These are phyloP conservation scores for Candida germanica DNA, from an alignment of 805 yeast genomes.

Conservation along the genomic window DNA sequence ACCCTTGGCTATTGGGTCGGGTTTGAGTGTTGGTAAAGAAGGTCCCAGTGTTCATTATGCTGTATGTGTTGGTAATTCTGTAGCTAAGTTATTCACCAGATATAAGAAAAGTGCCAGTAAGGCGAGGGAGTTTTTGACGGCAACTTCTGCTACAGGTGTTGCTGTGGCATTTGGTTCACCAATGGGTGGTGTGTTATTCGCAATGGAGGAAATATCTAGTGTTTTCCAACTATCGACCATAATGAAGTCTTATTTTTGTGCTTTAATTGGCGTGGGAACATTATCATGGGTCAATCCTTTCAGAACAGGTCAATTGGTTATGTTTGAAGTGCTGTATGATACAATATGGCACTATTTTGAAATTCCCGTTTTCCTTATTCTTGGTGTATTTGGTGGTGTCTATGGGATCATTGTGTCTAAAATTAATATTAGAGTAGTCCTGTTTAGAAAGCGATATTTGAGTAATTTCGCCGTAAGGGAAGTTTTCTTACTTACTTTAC, in stretches of 20 bases:
- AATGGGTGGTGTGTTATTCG: conserved; percentile 91
- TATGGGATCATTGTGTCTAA: conserved; percentile 79
- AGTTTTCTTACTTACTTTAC: conserved; percentile 58
- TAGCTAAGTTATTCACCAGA: conserved; percentile 52
- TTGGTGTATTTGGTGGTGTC: conserved; percentile 90
- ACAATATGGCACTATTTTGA: conserved; percentile 85
- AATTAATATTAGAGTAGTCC: conserved; percentile 71
- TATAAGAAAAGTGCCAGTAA: conserved; percentile 46
- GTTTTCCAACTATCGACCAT: conserved; percentile 73
- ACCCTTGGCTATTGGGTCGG: conserved; percentile 91
- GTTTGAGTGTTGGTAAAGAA: conserved; percentile 92
- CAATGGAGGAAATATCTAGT: conserved; percentile 85
- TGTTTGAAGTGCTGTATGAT: conserved; percentile 88
- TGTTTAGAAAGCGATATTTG: conserved; percentile 71
- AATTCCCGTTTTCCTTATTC: conserved; percentile 68
- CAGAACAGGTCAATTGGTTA: conserved; percentile 88
- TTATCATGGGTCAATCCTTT: conserved; percentile 84
- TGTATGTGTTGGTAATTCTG: conserved; percentile 87
- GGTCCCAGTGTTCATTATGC: conserved; percentile 99
- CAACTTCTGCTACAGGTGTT: conserved; percentile 96
- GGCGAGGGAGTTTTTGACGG: conserved; percentile 66
- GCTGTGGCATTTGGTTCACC: conserved; percentile 98
- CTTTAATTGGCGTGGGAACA: conserved; percentile 80
- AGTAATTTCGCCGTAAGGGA: conserved; percentile 62
- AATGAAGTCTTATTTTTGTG: conserved; percentile 90